Base-by-base conservation (phyloP, 192 early-diverging fungal genomes). In the Backusella australiensis region DNA sequence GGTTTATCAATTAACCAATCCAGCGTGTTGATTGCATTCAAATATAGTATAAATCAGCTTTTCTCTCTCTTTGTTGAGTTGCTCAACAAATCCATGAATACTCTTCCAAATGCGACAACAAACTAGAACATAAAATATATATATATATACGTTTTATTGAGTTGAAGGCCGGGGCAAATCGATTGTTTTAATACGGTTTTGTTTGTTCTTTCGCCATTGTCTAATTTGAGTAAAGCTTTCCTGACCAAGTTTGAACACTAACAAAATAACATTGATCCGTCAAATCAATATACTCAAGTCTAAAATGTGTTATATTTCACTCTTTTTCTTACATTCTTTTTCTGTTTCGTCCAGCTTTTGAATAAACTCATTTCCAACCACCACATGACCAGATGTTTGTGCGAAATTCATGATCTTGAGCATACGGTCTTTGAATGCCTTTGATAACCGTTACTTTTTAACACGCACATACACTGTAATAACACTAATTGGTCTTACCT, bases 301-400 rank as follows among this genome's bases (percentile, higher is more conserved):
- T 32, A 32, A 32, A 32, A 32, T 32, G 32, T 32, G 0, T 0
- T 32, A 56, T 0, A 23, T 21, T 23, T n/a, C 23, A 26, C 2
- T 12, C 9, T 8, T 12, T 3, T 8, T 74, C 77, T 42, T 83
- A 83, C 86, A 42, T 72, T 85, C 82, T 75, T 81, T 77, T 53
- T 87, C 86, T 3, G 86, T 87, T n/a, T 87, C 86, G 56, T 87
- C 86, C 34, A 87, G 69, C 14, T 71, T 79, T 21, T 82, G 77
- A 19, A 82, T 38, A 49, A 84, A 85, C 38, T 87, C 84, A 1
- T 85, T 76, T 29, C 78, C 73, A 19, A 77, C 77, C 1, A 72
- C 78, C 15, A 63, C 77, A 66, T 77, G 72, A 9, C 81, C 81
- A 46, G 39, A 49, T 63, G 83, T 84, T 36, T 85, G 84, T 19